A percentile compares a stretch with the other conserved stretches of the same genome.
These are phyloP conservation scores for Thermothielavioides terrestris DNA, from an alignment of 495 filamentous ascomycete genomes.

Conservation along the genomic window DNA sequence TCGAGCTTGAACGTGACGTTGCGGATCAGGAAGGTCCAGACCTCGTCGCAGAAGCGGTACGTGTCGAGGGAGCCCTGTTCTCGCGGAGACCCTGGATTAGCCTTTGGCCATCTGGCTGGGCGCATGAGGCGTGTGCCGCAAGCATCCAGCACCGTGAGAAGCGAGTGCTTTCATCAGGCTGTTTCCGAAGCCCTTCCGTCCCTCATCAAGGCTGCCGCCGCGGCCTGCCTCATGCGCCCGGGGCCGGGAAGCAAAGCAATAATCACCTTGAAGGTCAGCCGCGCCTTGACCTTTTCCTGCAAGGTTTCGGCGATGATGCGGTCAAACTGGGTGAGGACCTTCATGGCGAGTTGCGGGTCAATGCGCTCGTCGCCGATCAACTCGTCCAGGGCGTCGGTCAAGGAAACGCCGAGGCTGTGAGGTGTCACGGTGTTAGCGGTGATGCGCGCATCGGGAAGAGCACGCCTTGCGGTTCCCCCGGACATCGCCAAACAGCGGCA, in stretches of 20 bases:
- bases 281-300: constrained; percentile 80
- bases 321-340: constrained; percentile 90
- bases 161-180: too few species aligned
- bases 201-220: neutral
- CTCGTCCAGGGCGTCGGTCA: constrained; percentile 95
- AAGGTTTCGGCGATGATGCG: constrained; percentile 79
- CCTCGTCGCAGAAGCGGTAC: constrained; percentile 99
- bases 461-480: too few species aligned
- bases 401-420: constrained; percentile 72
- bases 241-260: neutral
- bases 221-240: neutral
- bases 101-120: too few species aligned
- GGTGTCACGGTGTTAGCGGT: constrained; percentile 10
- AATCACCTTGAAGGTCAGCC: constrained; percentile 89
- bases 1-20: constrained; percentile 97
- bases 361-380: constrained; percentile 87
- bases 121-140: too few species aligned
- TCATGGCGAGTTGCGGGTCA: constrained; percentile 97
- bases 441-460: too few species aligned
- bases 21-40: constrained; percentile 99
- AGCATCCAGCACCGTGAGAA: too few species aligned
- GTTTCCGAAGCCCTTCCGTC: too few species aligned
- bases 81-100: neutral
- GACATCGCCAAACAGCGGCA: neutral
- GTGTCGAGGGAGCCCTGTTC: constrained; percentile 90